phyloP scores from a whole-genome alignment of 495 filamentous ascomycete species.

The Aspergillus affinis region DNA sequence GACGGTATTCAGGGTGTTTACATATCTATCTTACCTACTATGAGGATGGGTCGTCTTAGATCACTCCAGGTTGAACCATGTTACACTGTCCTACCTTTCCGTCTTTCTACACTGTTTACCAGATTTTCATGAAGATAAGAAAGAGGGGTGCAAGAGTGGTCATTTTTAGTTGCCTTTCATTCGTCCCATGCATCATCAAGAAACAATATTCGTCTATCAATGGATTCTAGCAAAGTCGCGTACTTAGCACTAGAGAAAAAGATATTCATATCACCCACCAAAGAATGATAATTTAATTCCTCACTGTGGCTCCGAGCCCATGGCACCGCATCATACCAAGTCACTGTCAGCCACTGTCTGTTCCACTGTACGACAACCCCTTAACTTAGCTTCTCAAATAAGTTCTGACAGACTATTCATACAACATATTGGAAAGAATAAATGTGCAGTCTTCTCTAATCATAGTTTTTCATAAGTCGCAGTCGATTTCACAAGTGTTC shows the following conservation, averaged over 20 bases:
- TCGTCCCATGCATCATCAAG: too few relatives aligned
- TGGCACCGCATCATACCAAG: background rate
- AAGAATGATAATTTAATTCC: background rate
- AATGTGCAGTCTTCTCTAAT: background rate
- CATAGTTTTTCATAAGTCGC: background rate
- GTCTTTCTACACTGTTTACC: background rate
- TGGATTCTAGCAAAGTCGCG: too few relatives aligned
- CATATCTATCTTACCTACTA: background rate
- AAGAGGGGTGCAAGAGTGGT: background rate
- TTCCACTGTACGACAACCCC: background rate
- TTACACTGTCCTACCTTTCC: background rate
- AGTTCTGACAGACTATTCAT: too few relatives aligned
- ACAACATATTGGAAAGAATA: background rate
- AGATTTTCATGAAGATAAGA: background rate
- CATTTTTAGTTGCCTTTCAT: too few relatives aligned
- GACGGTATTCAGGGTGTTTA: background rate
- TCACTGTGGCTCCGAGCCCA: background rate
- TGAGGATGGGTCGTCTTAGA: background rate
- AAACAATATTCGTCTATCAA: too few relatives aligned
- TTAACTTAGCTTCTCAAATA: background rate
- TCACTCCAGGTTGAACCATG: background rate
- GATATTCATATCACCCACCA: too few relatives aligned
- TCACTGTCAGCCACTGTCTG: background rate
- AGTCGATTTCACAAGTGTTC: background rate
- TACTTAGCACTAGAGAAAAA: too few relatives aligned